Evolutionary conservation across 176 grass and related monocot species (phyloP).

Genomic region (Oryza meridionalis): DNA sequence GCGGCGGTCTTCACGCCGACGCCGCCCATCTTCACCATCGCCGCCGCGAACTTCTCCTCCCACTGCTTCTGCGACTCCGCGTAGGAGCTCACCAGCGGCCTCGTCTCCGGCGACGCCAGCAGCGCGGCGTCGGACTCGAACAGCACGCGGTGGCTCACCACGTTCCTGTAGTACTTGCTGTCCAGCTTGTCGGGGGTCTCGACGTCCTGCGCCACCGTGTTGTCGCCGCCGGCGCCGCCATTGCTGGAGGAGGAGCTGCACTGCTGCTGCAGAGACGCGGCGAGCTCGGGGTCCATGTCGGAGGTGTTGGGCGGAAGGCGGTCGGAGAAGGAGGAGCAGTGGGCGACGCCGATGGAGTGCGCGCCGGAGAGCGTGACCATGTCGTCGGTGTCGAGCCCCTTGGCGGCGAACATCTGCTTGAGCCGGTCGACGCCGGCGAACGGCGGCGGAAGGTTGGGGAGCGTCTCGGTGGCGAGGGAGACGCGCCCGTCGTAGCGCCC

Average conservation of each 20-base stretch:
- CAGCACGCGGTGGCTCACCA: background rate
- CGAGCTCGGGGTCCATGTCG: slow-evolving; percentile 20
- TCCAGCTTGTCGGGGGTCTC: slow-evolving; percentile 25
- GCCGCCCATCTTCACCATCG: slow-evolving; percentile 40
- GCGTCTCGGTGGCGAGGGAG: slow-evolving; percentile 29
- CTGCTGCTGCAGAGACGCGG: background rate
- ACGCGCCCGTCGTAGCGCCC: slow-evolving; percentile 49
- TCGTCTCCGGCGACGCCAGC: background rate
- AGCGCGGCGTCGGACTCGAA: slow-evolving; percentile 39
- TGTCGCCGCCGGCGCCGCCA: background rate
- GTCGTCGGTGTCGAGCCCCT: slow-evolving; percentile 28
- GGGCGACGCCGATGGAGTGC: slow-evolving; percentile 27
- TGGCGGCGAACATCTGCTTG: slow-evolving; percentile 34
- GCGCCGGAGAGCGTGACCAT: slow-evolving; percentile 32
- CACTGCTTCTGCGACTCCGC: background rate
- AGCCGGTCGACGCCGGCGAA: slow-evolving; percentile 18
- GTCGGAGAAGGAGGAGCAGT: slow-evolving; percentile 43
- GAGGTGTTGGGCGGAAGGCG: background rate
- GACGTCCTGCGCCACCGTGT: background rate
- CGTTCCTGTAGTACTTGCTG: slow-evolving; percentile 48
- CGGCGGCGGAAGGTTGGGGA: slow-evolving; percentile 32
- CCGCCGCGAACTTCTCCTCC: slow-evolving; percentile 8
- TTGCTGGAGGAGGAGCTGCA: background rate
- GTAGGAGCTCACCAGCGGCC: background rate
- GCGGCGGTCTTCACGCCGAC: slow-evolving; percentile 35